Evolutionary conservation across 164 flowering plant genomes (phyloP), one percentile per base, ranked within the genome.

Genomic region (Chimonanthus salicifolius): DNA sequence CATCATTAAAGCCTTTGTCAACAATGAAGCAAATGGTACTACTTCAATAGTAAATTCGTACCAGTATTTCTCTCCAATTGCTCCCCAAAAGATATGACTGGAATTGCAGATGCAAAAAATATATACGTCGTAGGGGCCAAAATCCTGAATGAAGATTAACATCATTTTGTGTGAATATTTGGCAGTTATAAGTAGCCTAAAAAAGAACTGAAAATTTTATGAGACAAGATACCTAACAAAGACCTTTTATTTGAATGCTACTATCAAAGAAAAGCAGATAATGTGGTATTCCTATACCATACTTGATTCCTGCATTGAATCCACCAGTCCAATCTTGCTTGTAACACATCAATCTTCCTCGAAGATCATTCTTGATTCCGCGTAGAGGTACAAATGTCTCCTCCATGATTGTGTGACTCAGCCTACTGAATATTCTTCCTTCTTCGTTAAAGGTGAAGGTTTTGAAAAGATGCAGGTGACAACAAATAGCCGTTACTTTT

Each of bases 321-420:
- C 98, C 99, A 78, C 99, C 84, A 67, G 84, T 88, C 99, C 99
- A 96, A 62, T 96, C 99, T 83, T 96, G 97, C 87, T 89, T 94
- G 85, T 96, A 96, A 69, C 99, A 96, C 87, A 77, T 80, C 78
- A 95, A 74, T 80, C 99, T 88, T 72, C 89, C 97, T 72, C 73
- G 72, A 46, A 95, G 78, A 54, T 96, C 99, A 85, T 94, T 92
- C 85, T 86, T 94, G 74, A 96, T 96, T 70, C 98, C 99, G 0
- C 85, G 87, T 18, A 96, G 84, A 7, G 99, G 99, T 20, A 92
- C 94, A 75, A 93, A 96, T 13, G 97, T 83, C 79, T 96, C 99
- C 76, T 96, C 99, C 99, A 94, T 94, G 71, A 51, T 62, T 43
- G 13, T n/a, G 54, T 33, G 62, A 62, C 33, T 67, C 60, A 64